Evolutionary conservation across 2,329 filamentous ascomycete species (phyloP), one percentile per base, ranked within the genome.

Genomic region (Neocucurbitaria cava): DNA sequence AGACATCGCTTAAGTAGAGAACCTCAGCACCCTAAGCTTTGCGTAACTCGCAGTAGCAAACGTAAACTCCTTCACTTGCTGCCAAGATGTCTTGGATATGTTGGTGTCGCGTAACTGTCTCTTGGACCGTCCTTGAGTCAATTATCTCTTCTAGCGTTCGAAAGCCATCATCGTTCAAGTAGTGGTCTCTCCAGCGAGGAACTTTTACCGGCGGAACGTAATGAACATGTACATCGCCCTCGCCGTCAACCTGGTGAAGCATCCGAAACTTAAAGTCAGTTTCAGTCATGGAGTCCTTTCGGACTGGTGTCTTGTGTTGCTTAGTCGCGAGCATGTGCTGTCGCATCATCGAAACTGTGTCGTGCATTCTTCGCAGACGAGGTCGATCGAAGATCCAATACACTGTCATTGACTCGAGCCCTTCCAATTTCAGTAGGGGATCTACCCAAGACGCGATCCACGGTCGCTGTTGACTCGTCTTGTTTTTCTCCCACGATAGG

Each of bases 381-480:
- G 56, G 50, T 15, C 56, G 54, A 33, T 65, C 55, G 20, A 58
- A 58, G 17, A 54, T 49, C 64, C 63, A 68, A 20, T 58, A 52
- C 26, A 68, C 36, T 17, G 47, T 46, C n/a, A 65, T 35, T 6
- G 28, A 50, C 35, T 65, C 55, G 10, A 66, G 57, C 8, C 35
- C 49, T n/a, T 50, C 20, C 4, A 66, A 39, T 13, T 57, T 52
- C 17, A 66, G 49, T 17, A 65, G 41, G 2, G 65, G 62, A 21
- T 66, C 23, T 9, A 68, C 41, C 64, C 65, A 68, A 15, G 54
- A 51, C 35, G 59, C 51, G 9, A 52, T 30, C 49, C 52, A 59
- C 5, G 61, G 57, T 7, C 51, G 47, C 40, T 33, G 21, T 15
- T 24, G 17, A 26, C 17, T 36, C n/a, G 46, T 60, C 26, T 58